Conservation (phyloP, 768 basidiomycete genomes). For the Lepiota brunneoincarnata region DNA sequence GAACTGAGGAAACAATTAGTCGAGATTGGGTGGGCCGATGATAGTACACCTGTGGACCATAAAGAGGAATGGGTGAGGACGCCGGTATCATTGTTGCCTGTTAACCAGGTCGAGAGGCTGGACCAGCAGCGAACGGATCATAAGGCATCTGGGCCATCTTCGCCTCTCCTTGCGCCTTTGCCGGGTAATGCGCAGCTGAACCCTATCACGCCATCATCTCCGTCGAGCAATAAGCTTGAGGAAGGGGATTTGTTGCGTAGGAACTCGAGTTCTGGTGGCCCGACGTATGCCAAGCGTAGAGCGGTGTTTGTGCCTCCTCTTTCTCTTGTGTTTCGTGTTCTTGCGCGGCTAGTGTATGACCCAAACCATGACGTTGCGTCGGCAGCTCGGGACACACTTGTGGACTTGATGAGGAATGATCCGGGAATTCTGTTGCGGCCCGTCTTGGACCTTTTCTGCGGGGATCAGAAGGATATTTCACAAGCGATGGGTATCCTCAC, state of each 20-base stretch:
- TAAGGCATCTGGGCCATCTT: not conserved
- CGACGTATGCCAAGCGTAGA: conserved; percentile 51
- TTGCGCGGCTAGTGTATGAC: conserved; percentile 54
- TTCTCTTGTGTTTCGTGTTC: conserved; percentile 48
- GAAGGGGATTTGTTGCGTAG: conserved; percentile 45
- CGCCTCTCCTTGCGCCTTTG: conserved; percentile 20
- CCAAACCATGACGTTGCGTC: conserved; percentile 50
- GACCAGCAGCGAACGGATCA: conserved; percentile 28
- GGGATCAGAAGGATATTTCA: conserved; percentile 43
- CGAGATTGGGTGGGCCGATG: conserved; percentile 75
- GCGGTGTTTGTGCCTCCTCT: conserved; percentile 67
- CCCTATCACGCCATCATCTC: not conserved
- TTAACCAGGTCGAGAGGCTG: conserved; percentile 51
- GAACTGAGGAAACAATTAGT: conserved; percentile 65
- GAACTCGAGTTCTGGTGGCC: conserved; percentile 54
- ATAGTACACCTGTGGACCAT: conserved; percentile 47
- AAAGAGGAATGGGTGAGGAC: conserved; percentile 57
- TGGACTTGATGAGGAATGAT: conserved; percentile 75
- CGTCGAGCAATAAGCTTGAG: conserved; percentile 2
- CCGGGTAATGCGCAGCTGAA: conserved; percentile 15
- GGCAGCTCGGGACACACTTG: conserved; percentile 51
- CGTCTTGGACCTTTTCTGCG: conserved; percentile 56
- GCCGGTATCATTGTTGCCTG: conserved; percentile 65
- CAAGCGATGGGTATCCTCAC: conserved; percentile 51
- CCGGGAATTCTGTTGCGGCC: conserved; percentile 64